Base-by-base conservation (phyloP, 139 green algal genomes). In the Ettlia oleoabundans region DNA sequence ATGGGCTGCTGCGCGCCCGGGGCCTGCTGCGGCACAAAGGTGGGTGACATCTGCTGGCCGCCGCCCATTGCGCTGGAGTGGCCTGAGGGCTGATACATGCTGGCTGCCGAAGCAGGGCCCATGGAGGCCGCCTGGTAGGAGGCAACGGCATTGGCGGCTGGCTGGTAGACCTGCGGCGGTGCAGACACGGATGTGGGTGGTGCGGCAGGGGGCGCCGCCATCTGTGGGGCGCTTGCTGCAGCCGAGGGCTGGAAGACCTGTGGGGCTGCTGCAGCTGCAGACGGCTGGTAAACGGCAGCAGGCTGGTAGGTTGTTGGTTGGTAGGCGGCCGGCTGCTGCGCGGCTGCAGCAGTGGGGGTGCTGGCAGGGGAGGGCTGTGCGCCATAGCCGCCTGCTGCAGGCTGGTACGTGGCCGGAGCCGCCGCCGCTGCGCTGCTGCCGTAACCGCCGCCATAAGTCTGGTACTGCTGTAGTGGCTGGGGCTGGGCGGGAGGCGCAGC, bases 241-340 rank as follows among this genome's bases (percentile, higher is more conserved):
- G 61, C 42, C 15, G 71, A 21, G 22, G 84, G 84, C 55, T 67
- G 52, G 58, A 76, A 89, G 8, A 78, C 43, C 63, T 85, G 81
- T 6, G 81, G 81, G 52, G 76, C 35, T 22, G 69, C 40, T 4
- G 77, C 37, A 0, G 47, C 41, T 32, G 52, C 61, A 38, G 88
- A 89, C 2, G 52, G 53, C 76, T 82, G 66, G 28, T 65, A 69
- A 64, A 87, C 86, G 6, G 42, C 73, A n/a, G 79, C 18, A 41
- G 70, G 33, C 66, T 88, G 82, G 82, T 83, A 86, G 18, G 33
- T 28, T n/a, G n/a, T n/a, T n/a, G n/a, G n/a, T n/a, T n/a, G n/a
- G n/a, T n/a, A n/a, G n/a, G n/a, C n/a, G n/a, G n/a, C n/a, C 26
- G 37, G 21, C 42, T 43, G 83, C 33, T 70, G 35, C 28, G 67